A percentile compares a stretch with the other conserved stretches of the same genome.
Evolutionary conservation across 1,139 yeast genomes (phyloP).

Genomic region (Candida buenavistaensis): DNA sequence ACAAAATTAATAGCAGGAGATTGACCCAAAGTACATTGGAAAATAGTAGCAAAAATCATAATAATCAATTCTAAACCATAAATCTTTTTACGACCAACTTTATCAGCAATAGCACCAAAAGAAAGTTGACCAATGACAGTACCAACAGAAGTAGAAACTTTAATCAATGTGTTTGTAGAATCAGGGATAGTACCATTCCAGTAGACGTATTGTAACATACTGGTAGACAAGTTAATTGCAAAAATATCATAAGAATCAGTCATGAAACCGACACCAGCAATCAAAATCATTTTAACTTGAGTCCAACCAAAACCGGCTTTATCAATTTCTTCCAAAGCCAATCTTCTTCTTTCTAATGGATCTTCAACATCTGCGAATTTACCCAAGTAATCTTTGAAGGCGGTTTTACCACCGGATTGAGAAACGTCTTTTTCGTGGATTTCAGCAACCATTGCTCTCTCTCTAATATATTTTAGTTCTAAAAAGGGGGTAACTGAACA

Average conservation of each 20-base stretch:
- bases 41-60: constrained; percentile 76
- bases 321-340: constrained; percentile 87
- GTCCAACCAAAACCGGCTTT: constrained; percentile 86
- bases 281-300: constrained; percentile 80
- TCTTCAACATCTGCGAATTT: constrained; percentile 84
- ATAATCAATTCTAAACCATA: constrained; percentile 85
- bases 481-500: neutral
- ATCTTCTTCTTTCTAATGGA: constrained; percentile 85
- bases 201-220: constrained; percentile 74
- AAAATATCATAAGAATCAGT: constrained; percentile 92
- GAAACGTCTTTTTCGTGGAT: constrained; percentile 8
- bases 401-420: constrained; percentile 74
- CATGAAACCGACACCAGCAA: constrained; percentile 93
- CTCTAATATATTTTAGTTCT: neutral
- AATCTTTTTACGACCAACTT: constrained; percentile 82
- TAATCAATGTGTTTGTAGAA: constrained; percentile 71
- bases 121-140: constrained; percentile 89
- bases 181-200: constrained; percentile 65
- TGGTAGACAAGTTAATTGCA: constrained; percentile 77
- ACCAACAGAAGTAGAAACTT: constrained; percentile 91
- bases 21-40: constrained; percentile 70
- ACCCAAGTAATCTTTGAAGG: constrained; percentile 82
- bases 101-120: constrained; percentile 85
- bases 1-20: constrained; percentile 71
- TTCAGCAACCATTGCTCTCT: constrained; percentile 2